These are phyloP conservation scores for Fragaria nilgerrensis DNA, from an alignment of 306 rosid genomes.

Conservation along the genomic window DNA sequence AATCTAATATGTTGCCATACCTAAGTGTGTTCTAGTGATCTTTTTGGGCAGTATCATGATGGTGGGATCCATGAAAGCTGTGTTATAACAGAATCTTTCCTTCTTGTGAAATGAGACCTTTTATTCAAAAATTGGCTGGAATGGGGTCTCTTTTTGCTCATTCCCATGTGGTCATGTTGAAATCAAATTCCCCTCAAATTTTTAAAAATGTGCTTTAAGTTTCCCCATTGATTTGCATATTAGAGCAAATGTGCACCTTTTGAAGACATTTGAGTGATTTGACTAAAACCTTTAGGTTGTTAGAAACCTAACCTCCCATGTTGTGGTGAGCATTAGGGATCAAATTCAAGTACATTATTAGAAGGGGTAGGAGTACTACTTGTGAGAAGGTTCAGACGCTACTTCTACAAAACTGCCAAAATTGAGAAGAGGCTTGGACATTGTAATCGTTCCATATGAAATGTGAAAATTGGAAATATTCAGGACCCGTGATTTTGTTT, in stretches of 20 bases:
- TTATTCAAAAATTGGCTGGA: constrained; percentile 41
- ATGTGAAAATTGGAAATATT: neutral
- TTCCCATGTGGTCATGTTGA: constrained; percentile 39
- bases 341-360: neutral
- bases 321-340: neutral
- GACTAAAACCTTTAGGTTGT: neutral
- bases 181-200: constrained; percentile 11
- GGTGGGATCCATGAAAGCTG: constrained; percentile 73
- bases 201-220: neutral
- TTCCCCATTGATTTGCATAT: neutral
- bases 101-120: constrained; percentile 36
- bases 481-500: constrained; percentile 14
- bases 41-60: constrained; percentile 26
- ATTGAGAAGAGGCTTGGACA: neutral
- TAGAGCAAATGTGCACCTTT: neutral
- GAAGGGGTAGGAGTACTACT: neutral
- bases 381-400: neutral
- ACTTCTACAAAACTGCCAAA: neutral
- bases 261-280: neutral
- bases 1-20: constrained; percentile 5
- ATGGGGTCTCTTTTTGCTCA: constrained; percentile 33
- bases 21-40: neutral
- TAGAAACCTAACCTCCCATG: neutral
- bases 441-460: neutral
- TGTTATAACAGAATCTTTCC: constrained; percentile 33